phyloP scores from a whole-genome alignment of 2,329 filamentous ascomycete genomes.

The Emergomyces africanus region DNA sequence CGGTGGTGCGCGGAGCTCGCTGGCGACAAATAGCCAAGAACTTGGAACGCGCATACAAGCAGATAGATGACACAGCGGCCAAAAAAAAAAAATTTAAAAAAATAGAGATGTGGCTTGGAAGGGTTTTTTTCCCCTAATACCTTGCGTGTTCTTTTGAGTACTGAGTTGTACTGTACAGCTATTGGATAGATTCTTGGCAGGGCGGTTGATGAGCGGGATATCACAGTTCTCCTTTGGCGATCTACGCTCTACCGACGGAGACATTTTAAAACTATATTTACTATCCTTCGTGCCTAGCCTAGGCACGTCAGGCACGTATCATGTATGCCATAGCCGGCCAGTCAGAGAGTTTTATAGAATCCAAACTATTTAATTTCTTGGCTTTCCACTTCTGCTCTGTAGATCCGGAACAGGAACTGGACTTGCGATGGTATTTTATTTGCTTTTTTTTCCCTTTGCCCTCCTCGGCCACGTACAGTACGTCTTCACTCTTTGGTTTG shows the following conservation, averaged over 20 bases:
- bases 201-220: too few species aligned
- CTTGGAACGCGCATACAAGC: not conserved
- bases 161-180: too few species aligned
- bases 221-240: not conserved
- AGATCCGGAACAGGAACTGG: not conserved
- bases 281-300: too few species aligned
- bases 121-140: not conserved
- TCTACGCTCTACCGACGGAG: not conserved
- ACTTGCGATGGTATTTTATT: not conserved
- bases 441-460: not conserved
- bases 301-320: not conserved
- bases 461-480: not conserved
- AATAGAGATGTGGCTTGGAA: not conserved
- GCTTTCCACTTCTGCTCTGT: not conserved
- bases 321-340: not conserved
- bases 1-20: too few species aligned
- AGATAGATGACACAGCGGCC: too few species aligned
- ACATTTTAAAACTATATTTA: too few species aligned
- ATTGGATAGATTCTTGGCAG: not conserved
- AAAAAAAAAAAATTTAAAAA: not conserved
- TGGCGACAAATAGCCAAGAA: too few species aligned
- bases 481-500: not conserved
- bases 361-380: not conserved
- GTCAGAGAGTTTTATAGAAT: not conserved
- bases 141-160: not conserved